Percentiles rank a stretch among this genome's conserved stretches.
These are phyloP conservation scores for Cryptosporidium ubiquitum DNA, from an alignment of 169 alveolate species.

Conservation along the genomic window DNA sequence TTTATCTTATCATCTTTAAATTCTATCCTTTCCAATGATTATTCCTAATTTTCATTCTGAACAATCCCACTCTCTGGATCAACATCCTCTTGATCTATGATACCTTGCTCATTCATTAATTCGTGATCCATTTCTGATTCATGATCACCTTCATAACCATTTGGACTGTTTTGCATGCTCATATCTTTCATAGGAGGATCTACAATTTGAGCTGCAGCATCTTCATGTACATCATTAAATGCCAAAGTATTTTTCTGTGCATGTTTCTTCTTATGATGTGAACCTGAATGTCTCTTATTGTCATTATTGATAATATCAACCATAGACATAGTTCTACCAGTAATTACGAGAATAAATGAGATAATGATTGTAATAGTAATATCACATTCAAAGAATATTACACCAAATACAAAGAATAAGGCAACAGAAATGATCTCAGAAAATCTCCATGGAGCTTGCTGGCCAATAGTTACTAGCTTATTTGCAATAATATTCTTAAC, in stretches of 20 bases:
- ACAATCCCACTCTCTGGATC: constrained; percentile 51
- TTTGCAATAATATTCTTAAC: constrained; percentile 91
- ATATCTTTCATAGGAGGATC: constrained; percentile 59
- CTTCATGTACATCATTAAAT: constrained; percentile 67
- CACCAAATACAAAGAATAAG: constrained; percentile 89
- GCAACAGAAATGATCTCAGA: constrained; percentile 89
- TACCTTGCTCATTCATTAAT: constrained; percentile 5
- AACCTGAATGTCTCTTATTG: constrained; percentile 14
- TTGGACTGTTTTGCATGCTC: constrained; percentile 27
- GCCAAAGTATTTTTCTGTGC: constrained; percentile 42
- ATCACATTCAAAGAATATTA: constrained; percentile 83
- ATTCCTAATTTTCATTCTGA: constrained; percentile 34
- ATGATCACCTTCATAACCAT: constrained; percentile 54
- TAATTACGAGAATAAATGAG: constrained; percentile 79
- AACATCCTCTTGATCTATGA: constrained; percentile 23
- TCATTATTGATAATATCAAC: constrained; percentile 83
- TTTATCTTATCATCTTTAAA: not conserved
- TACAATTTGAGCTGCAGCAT: constrained; percentile 32
- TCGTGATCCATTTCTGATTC: constrained; percentile 68
- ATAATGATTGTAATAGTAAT: constrained; percentile 80
- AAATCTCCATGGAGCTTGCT: constrained; percentile 95
- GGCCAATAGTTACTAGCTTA: constrained; percentile 90
- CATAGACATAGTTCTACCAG: constrained; percentile 86
- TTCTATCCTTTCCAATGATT: constrained; percentile 1
- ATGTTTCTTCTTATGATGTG: constrained; percentile 30